These are phyloP conservation scores for Aotearoamyces nothofagi DNA, from an alignment of 2,329 filamentous ascomycete species.

Conservation along the genomic window DNA sequence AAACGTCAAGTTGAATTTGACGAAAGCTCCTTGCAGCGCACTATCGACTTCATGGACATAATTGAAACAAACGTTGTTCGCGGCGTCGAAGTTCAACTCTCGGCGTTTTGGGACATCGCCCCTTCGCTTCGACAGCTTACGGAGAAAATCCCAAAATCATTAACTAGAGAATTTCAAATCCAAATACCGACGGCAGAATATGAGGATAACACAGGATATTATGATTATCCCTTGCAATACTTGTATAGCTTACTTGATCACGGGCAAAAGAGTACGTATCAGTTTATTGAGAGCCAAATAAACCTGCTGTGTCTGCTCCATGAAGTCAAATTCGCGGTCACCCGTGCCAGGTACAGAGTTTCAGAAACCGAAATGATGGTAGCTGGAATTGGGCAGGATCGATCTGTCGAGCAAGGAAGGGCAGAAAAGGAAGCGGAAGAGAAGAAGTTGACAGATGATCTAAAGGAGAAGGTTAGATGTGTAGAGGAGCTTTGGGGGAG, in stretches of 20 bases:
- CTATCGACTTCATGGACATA: slow-evolving; percentile 61
- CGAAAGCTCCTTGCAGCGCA: slow-evolving; percentile 55
- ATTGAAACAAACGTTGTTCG: slow-evolving; percentile 75
- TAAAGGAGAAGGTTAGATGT: slow-evolving; percentile 85
- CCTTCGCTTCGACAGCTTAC: slow-evolving; percentile 65
- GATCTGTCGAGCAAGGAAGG: slow-evolving; percentile 22
- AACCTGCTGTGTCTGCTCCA: slow-evolving; percentile 83
- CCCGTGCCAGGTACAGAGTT: slow-evolving; percentile 50
- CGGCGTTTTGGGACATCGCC: slow-evolving; percentile 95
- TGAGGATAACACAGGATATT: slow-evolving; percentile 74
- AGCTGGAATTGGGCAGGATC: slow-evolving; percentile 10
- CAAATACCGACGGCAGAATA: slow-evolving; percentile 68
- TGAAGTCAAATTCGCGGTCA: slow-evolving; percentile 71
- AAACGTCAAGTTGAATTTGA: slow-evolving; percentile 59
- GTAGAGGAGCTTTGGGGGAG: slow-evolving; percentile 87
- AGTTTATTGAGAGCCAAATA: slow-evolving; percentile 91
- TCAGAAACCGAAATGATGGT: slow-evolving; percentile 45
- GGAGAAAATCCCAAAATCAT: slow-evolving; percentile 53
- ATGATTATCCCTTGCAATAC: slow-evolving; percentile 74
- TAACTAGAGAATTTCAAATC: slow-evolving; percentile 43
- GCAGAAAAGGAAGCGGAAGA: slow-evolving; percentile 44
- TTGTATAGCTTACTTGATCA: slow-evolving; percentile 74
- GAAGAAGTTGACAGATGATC: slow-evolving; percentile 57
- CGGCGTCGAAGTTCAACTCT: slow-evolving; percentile 82
- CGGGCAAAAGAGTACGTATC: slow-evolving; percentile 83